Conservation (phyloP, 768 basidiomycete species). For the Rossbeevera mucosa region DNA sequence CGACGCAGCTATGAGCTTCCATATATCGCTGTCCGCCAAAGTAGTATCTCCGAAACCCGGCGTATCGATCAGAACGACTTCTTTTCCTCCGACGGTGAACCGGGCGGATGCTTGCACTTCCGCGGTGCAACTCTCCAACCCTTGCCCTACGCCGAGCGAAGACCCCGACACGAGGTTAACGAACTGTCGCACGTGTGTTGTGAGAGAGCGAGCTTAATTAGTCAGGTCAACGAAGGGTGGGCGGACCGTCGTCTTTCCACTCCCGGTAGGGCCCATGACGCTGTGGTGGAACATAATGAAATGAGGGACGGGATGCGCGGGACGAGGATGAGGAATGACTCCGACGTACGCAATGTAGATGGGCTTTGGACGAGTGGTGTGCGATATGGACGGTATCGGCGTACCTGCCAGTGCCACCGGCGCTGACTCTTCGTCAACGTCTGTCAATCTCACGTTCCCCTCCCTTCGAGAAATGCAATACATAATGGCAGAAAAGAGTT, state of each 20-base stretch:
- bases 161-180: slow-evolving; percentile 32
- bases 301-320: not conserved
- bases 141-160: slow-evolving; percentile 26
- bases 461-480: slow-evolving; percentile 7
- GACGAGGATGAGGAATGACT: not conserved
- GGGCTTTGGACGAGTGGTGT: slow-evolving; percentile 9
- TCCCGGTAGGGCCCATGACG: slow-evolving; percentile 29
- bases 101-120: slow-evolving; percentile 28
- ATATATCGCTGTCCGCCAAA: slow-evolving; percentile 44
- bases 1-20: slow-evolving; percentile 46
- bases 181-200: slow-evolving; percentile 21
- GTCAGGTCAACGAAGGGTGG: not conserved
- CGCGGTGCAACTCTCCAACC: slow-evolving; percentile 33
- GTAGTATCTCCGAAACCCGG: slow-evolving; percentile 58
- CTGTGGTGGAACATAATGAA: slow-evolving; percentile 14
- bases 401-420: not conserved
- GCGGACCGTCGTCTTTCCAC: slow-evolving; percentile 30
- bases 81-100: slow-evolving; percentile 27
- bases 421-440: slow-evolving; percentile 16
- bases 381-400: not conserved
- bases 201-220: not conserved
- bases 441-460: slow-evolving; percentile 13
- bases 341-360: slow-evolving; percentile 29
- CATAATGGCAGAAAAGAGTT: slow-evolving; percentile 8
- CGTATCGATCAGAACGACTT: slow-evolving; percentile 52